Conservation (phyloP, 768 basidiomycete genomes). For the Cystofilobasidium capitatum region DNA sequence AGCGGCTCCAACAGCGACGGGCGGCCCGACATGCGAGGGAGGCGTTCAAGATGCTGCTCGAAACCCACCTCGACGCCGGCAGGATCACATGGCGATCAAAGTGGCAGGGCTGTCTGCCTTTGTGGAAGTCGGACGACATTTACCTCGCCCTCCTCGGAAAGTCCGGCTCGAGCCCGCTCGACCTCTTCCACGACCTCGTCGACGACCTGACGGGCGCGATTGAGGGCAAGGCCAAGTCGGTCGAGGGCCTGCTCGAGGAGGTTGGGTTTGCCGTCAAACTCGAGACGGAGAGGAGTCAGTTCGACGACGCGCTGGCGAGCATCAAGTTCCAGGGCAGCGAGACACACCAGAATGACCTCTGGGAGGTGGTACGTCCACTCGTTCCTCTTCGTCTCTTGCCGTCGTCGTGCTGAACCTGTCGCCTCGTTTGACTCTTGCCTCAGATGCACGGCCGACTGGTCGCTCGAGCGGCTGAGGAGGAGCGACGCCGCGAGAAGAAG, state of each 20-base stretch:
- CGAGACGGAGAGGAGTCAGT: slow-evolving; percentile 34
- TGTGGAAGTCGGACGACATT: slow-evolving; percentile 67
- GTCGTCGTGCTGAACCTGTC: background rate
- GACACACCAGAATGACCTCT: background rate
- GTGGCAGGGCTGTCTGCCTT: slow-evolving; percentile 84
- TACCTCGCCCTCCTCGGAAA: slow-evolving; percentile 82
- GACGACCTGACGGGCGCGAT: slow-evolving; percentile 56
- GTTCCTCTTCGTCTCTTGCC: background rate
- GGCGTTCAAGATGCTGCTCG: slow-evolving; percentile 75
- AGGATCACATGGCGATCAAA: slow-evolving; percentile 71
- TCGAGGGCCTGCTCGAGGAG: slow-evolving; percentile 45
- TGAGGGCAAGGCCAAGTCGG: slow-evolving; percentile 4
- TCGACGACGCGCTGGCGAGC: slow-evolving; percentile 41
- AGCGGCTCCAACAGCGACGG: slow-evolving; percentile 71
- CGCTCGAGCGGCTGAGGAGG: slow-evolving; percentile 75
- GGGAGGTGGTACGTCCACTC: background rate
- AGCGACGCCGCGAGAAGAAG: slow-evolving; percentile 62
- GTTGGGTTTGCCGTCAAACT: slow-evolving; percentile 64
- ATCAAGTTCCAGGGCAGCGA: slow-evolving; percentile 24
- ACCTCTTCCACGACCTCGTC: slow-evolving; percentile 90
- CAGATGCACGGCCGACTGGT: slow-evolving; percentile 64
- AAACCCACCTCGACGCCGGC: slow-evolving; percentile 55
- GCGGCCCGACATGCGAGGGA: slow-evolving; percentile 83
- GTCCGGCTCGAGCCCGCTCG: slow-evolving; percentile 87
- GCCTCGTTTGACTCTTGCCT: background rate